Evolutionary conservation across 192 early-diverging fungal species (phyloP).

Genomic region (Coemansia javaensis): DNA sequence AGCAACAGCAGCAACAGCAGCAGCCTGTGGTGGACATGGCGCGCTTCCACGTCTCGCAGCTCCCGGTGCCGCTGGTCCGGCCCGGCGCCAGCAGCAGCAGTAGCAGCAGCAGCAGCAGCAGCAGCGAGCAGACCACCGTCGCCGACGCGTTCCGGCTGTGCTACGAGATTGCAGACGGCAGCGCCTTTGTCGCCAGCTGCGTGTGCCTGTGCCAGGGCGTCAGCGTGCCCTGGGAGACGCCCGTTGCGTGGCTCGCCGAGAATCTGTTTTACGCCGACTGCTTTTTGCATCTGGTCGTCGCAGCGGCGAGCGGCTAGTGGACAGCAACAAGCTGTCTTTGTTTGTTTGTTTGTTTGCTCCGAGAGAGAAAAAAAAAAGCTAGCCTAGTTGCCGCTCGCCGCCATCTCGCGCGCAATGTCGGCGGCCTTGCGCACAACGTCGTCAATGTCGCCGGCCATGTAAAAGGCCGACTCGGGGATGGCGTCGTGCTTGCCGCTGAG

Average conservation of each 20-base stretch:
- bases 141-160: slow-evolving; percentile 42
- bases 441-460: slow-evolving; percentile 96
- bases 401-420: slow-evolving; percentile 68
- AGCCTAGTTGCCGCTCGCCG: slow-evolving; percentile 43
- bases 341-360: no score
- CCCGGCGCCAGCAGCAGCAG: no score
- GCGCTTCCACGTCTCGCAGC: slow-evolving; percentile 40
- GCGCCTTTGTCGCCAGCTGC: slow-evolving; percentile 37
- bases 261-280: slow-evolving; percentile 76
- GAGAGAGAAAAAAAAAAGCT: background rate
- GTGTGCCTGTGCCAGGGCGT: slow-evolving; percentile 67
- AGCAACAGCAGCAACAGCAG: no score
- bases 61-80: slow-evolving; percentile 23
- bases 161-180: slow-evolving; percentile 48
- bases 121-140: slow-evolving; percentile 13
- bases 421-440: slow-evolving; percentile 90
- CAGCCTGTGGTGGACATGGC: slow-evolving; percentile 4
- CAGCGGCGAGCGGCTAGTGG: no score
- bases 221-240: slow-evolving; percentile 62
- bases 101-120: slow-evolving; percentile 12
- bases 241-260: slow-evolving; percentile 68
- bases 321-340: no score
- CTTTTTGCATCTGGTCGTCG: slow-evolving; percentile 74
- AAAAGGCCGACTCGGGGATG: slow-evolving; percentile 95
- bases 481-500: slow-evolving; percentile 94